phyloP scores from a whole-genome alignment of 805 yeast genomes.

The Zygoascus biomembranicola region DNA sequence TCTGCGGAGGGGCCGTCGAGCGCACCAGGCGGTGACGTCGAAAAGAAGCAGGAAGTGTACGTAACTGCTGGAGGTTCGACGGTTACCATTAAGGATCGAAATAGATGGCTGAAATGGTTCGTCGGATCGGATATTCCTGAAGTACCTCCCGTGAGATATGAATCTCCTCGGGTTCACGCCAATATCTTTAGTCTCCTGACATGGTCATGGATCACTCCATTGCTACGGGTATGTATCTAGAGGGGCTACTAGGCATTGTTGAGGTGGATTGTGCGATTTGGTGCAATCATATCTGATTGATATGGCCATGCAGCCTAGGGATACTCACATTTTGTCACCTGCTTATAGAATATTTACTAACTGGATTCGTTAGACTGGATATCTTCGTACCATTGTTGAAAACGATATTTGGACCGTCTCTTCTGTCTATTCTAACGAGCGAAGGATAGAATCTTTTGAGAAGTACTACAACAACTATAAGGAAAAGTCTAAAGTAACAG shows the following conservation, averaged over 20 bases:
- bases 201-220: conserved; percentile 10
- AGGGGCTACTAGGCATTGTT: too few relatives aligned
- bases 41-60: background rate
- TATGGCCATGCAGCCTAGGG: too few relatives aligned
- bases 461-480: background rate
- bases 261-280: too few relatives aligned
- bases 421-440: background rate
- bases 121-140: conserved; percentile 3
- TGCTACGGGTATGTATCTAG: conserved; percentile 2
- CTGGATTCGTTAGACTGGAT: conserved; percentile 12
- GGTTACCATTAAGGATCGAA: background rate
- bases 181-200: conserved; percentile 2
- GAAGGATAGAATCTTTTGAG: conserved; percentile 1
- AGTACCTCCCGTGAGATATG: conserved; percentile 3
- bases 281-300: too few relatives aligned
- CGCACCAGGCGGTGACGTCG: background rate
- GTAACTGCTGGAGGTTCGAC: background rate
- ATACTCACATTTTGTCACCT: too few relatives aligned
- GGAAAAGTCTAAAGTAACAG: background rate
- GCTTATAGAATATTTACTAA: background rate
- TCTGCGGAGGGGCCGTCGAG: background rate
- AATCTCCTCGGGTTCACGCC: conserved; percentile 5
- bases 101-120: background rate
- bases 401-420: conserved; percentile 8
- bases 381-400: conserved; percentile 5